phyloP scores from a whole-genome alignment of 2,329 filamentous ascomycete genomes.

The Ophidiomyces ophidiicola region DNA sequence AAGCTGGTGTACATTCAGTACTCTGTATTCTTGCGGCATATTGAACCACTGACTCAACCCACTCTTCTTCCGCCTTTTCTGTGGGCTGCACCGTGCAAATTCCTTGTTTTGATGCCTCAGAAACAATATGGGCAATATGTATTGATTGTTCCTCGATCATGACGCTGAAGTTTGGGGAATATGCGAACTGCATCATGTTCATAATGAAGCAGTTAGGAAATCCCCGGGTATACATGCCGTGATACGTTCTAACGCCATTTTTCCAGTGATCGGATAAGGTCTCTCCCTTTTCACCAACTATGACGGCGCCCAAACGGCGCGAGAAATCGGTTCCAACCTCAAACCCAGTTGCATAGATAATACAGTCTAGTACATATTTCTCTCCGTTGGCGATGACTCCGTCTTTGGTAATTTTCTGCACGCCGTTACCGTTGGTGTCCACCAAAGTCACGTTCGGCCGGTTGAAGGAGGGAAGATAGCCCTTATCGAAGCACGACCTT shows the following conservation, averaged over 20 bases:
- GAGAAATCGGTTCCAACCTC: constrained; percentile 14
- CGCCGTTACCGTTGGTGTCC: constrained; percentile 46
- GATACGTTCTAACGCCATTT: constrained; percentile 39
- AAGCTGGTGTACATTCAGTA: constrained; percentile 2
- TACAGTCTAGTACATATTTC: constrained; percentile 39
- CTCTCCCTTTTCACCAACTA: constrained; percentile 36
- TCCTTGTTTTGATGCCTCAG: background rate
- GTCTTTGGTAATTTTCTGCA: constrained; percentile 35
- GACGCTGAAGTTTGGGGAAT: constrained; percentile 6
- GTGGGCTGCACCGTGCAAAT: constrained; percentile 6
- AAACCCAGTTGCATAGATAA: constrained; percentile 40
- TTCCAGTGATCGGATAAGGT: constrained; percentile 39
- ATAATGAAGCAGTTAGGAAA: constrained; percentile 48
- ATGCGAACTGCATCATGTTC: constrained; percentile 34
- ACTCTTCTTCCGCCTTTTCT: constrained; percentile 1
- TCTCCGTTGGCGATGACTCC: constrained; percentile 39
- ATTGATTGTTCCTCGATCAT: constrained; percentile 9
- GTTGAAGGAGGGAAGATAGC: constrained; percentile 46
- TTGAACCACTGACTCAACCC: constrained; percentile 5
- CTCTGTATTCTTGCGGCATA: too few species aligned
- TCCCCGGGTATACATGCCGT: constrained; percentile 38
- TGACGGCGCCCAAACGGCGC: constrained; percentile 23
- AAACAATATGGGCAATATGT: constrained; percentile 9
- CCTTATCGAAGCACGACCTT: constrained; percentile 28
- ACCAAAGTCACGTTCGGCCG: constrained; percentile 45